Conservation (phyloP, 768 basidiomycete species). For the Lentinula guzmanii region DNA sequence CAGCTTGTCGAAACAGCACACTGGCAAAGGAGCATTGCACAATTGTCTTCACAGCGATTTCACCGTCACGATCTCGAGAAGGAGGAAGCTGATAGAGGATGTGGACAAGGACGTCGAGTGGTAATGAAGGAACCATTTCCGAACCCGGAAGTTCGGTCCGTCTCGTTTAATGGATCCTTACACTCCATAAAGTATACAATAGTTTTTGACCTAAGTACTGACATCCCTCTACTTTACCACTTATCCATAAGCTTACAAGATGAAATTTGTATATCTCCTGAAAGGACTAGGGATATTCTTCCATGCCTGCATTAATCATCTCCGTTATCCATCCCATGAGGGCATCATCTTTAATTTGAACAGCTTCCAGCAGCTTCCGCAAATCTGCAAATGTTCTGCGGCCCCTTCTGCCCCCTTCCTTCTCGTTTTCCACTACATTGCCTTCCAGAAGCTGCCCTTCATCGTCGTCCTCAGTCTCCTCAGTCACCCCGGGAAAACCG, state of each 20-base stretch:
- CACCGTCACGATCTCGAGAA: background rate
- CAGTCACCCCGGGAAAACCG: conserved; percentile 80
- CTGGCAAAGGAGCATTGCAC: conserved; percentile 32
- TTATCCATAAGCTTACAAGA: no score
- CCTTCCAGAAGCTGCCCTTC: conserved; percentile 36
- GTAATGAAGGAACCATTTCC: conserved; percentile 5
- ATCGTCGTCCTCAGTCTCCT: conserved; percentile 70
- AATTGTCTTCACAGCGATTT: conserved; percentile 20
- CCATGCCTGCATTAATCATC: conserved; percentile 46
- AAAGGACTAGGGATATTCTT: conserved; percentile 5
- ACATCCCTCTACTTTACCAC: no score
- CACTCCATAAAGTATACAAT: no score
- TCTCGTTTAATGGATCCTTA: conserved; percentile 7
- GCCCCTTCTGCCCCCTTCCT: conserved; percentile 67
- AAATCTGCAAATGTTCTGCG: conserved; percentile 56
- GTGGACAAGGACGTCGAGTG: conserved; percentile 9
- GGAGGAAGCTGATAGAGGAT: conserved; percentile 8
- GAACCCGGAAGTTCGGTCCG: conserved; percentile 21
- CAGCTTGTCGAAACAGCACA: conserved; percentile 36
- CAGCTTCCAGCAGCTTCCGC: conserved; percentile 38
- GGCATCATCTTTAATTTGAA: conserved; percentile 41
- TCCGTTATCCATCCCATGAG: conserved; percentile 55
- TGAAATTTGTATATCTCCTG: no score
- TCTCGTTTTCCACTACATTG: conserved; percentile 45
- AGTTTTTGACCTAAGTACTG: no score